Conservation (phyloP, 164 flowering plant genomes). For the Vitis labrusca region DNA sequence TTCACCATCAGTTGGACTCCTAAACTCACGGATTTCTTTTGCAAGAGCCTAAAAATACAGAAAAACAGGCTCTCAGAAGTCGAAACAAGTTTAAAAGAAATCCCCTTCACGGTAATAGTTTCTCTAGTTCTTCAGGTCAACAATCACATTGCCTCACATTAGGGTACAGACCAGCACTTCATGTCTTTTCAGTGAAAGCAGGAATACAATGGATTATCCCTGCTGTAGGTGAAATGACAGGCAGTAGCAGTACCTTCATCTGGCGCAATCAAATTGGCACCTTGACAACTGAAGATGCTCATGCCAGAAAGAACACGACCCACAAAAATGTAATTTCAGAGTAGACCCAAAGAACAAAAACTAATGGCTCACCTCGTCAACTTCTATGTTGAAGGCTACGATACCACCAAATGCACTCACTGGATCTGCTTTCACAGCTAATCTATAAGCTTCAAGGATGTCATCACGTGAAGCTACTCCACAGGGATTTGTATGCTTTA, state of each 20-base stretch:
- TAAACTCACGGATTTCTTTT: slow-evolving; percentile 85
- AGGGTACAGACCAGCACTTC: not conserved
- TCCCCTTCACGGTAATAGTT: not conserved
- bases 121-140: not conserved
- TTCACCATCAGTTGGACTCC: slow-evolving; percentile 98
- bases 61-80: not conserved
- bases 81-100: not conserved
- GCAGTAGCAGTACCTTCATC: no score
- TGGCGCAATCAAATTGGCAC: no score
- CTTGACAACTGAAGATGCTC: not conserved
- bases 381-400: slow-evolving; percentile 93
- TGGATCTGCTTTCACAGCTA: slow-evolving; percentile 96
- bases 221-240: no score
- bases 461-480: slow-evolving; percentile 93
- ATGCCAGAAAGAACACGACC: not conserved
- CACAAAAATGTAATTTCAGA: not conserved
- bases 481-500: slow-evolving; percentile 99
- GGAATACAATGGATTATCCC: no score
- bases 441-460: slow-evolving; percentile 87
- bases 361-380: slow-evolving; percentile 74
- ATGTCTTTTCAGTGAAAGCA: no score
- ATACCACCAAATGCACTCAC: slow-evolving; percentile 99
- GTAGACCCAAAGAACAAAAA: not conserved
- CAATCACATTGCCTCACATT: not conserved
- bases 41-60: slow-evolving; percentile 64